Conservation (phyloP, 2,329 filamentous ascomycete species). For the Cucurbitaria berberidis region DNA sequence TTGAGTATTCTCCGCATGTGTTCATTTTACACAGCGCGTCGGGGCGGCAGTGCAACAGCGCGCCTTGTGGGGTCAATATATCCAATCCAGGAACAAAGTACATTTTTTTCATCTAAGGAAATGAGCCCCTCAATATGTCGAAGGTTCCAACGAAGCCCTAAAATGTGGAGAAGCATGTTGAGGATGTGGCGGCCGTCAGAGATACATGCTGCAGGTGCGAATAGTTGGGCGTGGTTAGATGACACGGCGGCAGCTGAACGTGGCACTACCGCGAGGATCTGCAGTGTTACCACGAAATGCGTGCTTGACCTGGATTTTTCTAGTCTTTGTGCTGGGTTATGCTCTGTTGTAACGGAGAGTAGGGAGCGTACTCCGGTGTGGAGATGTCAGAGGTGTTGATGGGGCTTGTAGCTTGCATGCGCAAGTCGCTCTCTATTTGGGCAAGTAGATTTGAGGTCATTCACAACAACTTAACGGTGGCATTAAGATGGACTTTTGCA, state of each 20-base stretch:
- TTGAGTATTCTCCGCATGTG: conserved; percentile 21
- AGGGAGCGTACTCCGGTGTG: conserved; percentile 31
- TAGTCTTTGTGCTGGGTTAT: conserved; percentile 21
- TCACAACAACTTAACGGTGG: conserved; percentile 4
- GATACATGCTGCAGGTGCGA: conserved; percentile 22
- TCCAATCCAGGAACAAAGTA: conserved; percentile 15
- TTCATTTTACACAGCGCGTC: conserved; percentile 13
- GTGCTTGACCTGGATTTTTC: conserved; percentile 32
- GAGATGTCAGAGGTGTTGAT: conserved; percentile 13
- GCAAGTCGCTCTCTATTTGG: conserved; percentile 7
- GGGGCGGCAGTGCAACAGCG: conserved; percentile 20
- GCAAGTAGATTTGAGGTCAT: conserved; percentile 5
- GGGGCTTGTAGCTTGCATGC: conserved; percentile 18
- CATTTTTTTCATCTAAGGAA: conserved; percentile 31
- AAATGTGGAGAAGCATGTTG: conserved; percentile 40
- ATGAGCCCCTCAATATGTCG: conserved; percentile 21
- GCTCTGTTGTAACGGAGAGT: conserved; percentile 31
- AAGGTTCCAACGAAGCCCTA: conserved; percentile 17
- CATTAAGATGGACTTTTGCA: conserved; percentile 4
- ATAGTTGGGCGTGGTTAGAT: conserved; percentile 15
- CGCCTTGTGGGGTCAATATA: conserved; percentile 34
- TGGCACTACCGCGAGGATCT: conserved; percentile 30
- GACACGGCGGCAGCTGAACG: conserved; percentile 27
- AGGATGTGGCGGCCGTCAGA: conserved; percentile 20
- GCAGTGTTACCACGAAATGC: conserved; percentile 31